phyloP scores from a whole-genome alignment of 1,139 yeast genomes.

The Lodderomyces orthopsilosis region DNA sequence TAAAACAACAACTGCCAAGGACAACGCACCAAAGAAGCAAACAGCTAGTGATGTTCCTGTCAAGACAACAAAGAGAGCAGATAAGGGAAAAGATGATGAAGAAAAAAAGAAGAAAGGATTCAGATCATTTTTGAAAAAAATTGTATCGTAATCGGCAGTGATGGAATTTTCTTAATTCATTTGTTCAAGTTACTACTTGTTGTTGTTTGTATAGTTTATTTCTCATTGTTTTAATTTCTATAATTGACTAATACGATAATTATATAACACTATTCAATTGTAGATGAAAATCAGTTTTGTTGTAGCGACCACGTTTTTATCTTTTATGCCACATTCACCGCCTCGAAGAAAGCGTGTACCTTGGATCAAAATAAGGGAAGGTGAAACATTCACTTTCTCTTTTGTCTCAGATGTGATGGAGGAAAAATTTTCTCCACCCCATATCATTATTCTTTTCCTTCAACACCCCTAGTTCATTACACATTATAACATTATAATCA shows the following conservation, averaged over 20 bases:
- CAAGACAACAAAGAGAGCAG: not conserved
- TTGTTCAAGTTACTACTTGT: not conserved
- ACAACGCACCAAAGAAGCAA: slow-evolving; percentile 1
- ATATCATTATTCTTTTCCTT: not conserved
- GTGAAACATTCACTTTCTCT: not conserved
- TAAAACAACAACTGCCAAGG: not conserved
- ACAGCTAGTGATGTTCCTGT: slow-evolving; percentile 8
- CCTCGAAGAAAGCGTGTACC: not conserved
- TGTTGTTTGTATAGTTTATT: too few relatives aligned
- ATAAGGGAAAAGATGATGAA: not conserved
- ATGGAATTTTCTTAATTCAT: not conserved
- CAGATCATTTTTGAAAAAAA: slow-evolving; percentile 10
- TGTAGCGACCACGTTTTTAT: too few relatives aligned
- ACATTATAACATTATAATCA: not conserved
- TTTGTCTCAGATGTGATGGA: not conserved
- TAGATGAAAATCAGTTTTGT: too few relatives aligned
- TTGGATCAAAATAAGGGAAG: not conserved
- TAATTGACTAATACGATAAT: too few relatives aligned
- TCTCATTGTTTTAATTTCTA: too few relatives aligned
- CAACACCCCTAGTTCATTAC: too few relatives aligned
- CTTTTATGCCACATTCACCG: too few relatives aligned
- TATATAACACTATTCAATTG: not conserved
- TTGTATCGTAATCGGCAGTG: not conserved
- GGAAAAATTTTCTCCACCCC: not conserved
- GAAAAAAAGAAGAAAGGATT: slow-evolving; percentile 17